Evolutionary conservation across 768 basidiomycete genomes (phyloP), one percentile per base, ranked within the genome.

Genomic region (Flagelloscypha sp.): DNA sequence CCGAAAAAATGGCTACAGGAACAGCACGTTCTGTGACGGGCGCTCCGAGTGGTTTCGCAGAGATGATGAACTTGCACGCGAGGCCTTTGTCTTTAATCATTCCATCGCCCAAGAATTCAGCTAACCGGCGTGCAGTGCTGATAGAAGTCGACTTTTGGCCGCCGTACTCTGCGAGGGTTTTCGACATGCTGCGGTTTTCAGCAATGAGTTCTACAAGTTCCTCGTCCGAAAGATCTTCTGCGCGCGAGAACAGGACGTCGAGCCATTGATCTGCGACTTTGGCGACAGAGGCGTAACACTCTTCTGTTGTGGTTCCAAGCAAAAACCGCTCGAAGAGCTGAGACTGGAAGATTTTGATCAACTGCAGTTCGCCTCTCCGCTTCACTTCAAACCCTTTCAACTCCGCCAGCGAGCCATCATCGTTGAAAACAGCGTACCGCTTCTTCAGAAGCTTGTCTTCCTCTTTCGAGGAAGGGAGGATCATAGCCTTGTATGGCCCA

Each of bases 41-140:
- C 1, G 94, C 86, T 2, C 93, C 93, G 11, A 72, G 63, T 2
- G 95, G 95, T 50, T 84, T 86, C 3, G 84, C 84, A 17, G 94
- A 98, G 52, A 99, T 98, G 66, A 99, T 90, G 61, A 99, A 99
- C 54, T 90, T 92, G 71, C 95, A 98, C 7, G 95, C 88, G 12
- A 99, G 77, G 38, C 95, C 95, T 55, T 98, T 99, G 64, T 98
- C 95, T 58, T 97, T 97, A 49, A 98, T 93, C 95, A 99, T 99
- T 49, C 92, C 86, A 53, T 92, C 81, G 21, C 95, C 95, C 37
- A 99, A 62, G 63, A 99, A 98, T 55, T 99, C 95, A 2, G 95
- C 92, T 15, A 99, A 70, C 40, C 95, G 80, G 46, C 74, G 79
- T 3, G 95, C 95, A 1, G 95, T 99, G 46, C 85, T 90, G 62